Conservation (phyloP, 2,329 filamentous ascomycete genomes). For the Aureobasidium leucospermi region DNA sequence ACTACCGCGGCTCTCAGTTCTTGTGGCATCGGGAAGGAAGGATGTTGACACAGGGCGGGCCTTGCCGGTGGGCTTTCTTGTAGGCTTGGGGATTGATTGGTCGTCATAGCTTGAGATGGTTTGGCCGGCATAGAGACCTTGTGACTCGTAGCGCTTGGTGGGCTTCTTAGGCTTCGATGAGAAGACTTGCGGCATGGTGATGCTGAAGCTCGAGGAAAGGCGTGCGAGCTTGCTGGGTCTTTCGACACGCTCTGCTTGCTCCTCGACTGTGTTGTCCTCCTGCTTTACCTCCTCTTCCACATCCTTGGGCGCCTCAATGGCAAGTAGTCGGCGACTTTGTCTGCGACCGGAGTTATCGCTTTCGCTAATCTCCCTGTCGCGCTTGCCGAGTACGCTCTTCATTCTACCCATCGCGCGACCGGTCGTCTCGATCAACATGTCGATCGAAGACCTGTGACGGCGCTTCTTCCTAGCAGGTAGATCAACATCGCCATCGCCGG, state of each 20-base stretch:
- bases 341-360: slow-evolving; percentile 17
- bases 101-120: slow-evolving; percentile 29
- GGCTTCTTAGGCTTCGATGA: slow-evolving; percentile 30
- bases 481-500: slow-evolving; percentile 3
- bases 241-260: slow-evolving; percentile 6
- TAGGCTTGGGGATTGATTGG: not conserved
- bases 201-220: slow-evolving; percentile 11
- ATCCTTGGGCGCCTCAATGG: not conserved
- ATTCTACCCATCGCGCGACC: slow-evolving; percentile 11
- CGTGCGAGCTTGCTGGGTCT: slow-evolving; percentile 15
- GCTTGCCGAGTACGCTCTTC: slow-evolving; percentile 28
- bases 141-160: slow-evolving; percentile 69
- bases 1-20: slow-evolving; percentile 55
- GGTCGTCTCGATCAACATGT: slow-evolving; percentile 14
- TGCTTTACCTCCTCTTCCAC: slow-evolving; percentile 4
- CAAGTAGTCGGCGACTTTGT: slow-evolving; percentile 10
- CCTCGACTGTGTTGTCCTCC: not conserved
- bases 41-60: slow-evolving; percentile 1
- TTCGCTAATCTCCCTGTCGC: slow-evolving; percentile 30
- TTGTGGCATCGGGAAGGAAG: slow-evolving; percentile 15
- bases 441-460: slow-evolving; percentile 7
- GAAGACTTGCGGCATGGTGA: slow-evolving; percentile 2
- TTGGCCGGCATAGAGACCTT: slow-evolving; percentile 85
- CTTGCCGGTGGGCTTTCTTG: not conserved
- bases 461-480: slow-evolving; percentile 12